Percentiles rank a stretch among this genome's conserved stretches.
Conservation (phyloP, 2,329 filamentous ascomycete genomes). For the Cytospora mali region DNA sequence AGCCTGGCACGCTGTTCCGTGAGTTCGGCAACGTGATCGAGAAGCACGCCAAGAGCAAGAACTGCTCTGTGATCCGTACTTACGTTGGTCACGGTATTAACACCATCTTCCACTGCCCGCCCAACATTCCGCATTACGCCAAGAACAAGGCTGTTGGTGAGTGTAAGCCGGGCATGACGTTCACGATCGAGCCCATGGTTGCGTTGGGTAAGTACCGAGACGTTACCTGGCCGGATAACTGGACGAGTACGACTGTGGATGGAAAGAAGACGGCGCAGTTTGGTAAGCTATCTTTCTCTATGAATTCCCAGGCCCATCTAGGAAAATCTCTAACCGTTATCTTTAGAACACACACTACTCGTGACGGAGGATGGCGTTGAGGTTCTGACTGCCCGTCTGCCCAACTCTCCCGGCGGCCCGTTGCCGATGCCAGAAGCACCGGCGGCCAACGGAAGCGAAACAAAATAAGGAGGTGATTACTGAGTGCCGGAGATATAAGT, state of each 20-base stretch:
- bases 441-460: slow-evolving; percentile 13
- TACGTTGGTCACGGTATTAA: slow-evolving; percentile 98
- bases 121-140: slow-evolving; percentile 94
- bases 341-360: slow-evolving; percentile 74
- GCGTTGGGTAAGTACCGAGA: slow-evolving; percentile 88
- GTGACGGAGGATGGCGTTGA: slow-evolving; percentile 86
- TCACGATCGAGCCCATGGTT: slow-evolving; percentile 99
- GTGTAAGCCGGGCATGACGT: slow-evolving; percentile 96
- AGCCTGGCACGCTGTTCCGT: slow-evolving; percentile 88
- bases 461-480: background rate
- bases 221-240: slow-evolving; percentile 97
- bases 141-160: slow-evolving; percentile 97
- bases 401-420: slow-evolving; percentile 76
- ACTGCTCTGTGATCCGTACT: slow-evolving; percentile 90
- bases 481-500: background rate
- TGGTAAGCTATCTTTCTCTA: slow-evolving; percentile 55
- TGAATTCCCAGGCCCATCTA: too few relatives aligned
- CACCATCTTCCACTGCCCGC: slow-evolving; percentile 87
- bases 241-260: slow-evolving; percentile 93
- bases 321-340: background rate
- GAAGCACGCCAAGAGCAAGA: slow-evolving; percentile 82
- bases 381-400: slow-evolving; percentile 73
- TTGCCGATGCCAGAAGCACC: slow-evolving; percentile 55
- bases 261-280: slow-evolving; percentile 92
- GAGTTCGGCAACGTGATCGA: slow-evolving; percentile 96